These are phyloP conservation scores for Talaromyces borbonicus DNA, from an alignment of 495 filamentous ascomycete species.

Conservation along the genomic window DNA sequence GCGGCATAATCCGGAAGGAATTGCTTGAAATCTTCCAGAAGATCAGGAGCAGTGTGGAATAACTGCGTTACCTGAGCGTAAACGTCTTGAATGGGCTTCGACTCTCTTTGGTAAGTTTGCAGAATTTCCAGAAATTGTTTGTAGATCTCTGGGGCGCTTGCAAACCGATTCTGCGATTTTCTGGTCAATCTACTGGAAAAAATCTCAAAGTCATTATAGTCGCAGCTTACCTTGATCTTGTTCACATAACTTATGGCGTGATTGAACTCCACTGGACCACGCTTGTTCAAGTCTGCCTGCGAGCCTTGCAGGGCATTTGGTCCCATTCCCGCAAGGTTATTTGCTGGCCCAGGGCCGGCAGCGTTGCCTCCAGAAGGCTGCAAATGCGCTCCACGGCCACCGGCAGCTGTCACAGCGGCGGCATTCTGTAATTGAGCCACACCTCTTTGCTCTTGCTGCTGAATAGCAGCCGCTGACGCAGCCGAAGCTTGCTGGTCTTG, in stretches of 20 bases:
- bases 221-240: conserved; percentile 84
- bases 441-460: conserved; percentile 73
- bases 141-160: conserved; percentile 93
- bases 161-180: conserved; percentile 74
- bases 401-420: conserved; percentile 43
- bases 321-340: conserved; percentile 33
- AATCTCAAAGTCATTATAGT: background rate
- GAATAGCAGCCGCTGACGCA: conserved; percentile 43
- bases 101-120: conserved; percentile 97
- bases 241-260: conserved; percentile 99
- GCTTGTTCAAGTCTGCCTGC: conserved; percentile 64
- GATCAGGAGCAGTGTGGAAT: conserved; percentile 89
- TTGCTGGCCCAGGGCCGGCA: conserved; percentile 39
- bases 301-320: conserved; percentile 37
- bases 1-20: conserved; percentile 96
- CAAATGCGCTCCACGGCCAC: conserved; percentile 32
- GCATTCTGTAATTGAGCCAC: conserved; percentile 74
- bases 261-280: conserved; percentile 97
- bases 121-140: conserved; percentile 98
- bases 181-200: background rate
- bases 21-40: conserved; percentile 97
- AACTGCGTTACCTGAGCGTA: conserved; percentile 94
- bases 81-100: conserved; percentile 96
- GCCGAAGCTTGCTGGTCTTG: conserved; percentile 40
- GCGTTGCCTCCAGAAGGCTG: conserved; percentile 30